phyloP scores from a whole-genome alignment of 164 flowering plant genomes.

The grape (Vitis vinifera) region DNA sequence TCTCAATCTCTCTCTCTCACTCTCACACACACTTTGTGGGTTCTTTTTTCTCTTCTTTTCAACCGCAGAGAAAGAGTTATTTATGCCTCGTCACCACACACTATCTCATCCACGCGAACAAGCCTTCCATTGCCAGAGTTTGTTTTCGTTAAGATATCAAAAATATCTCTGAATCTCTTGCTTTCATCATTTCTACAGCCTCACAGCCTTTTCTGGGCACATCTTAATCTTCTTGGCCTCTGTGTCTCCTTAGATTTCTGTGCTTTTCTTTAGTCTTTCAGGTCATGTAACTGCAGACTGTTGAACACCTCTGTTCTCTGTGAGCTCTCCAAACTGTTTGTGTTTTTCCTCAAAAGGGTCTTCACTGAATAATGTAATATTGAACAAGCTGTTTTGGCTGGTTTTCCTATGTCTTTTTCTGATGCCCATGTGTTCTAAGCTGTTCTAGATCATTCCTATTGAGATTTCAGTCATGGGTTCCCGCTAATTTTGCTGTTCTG shows the following conservation, averaged over 20 bases:
- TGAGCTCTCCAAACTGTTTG: not conserved
- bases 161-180: conserved; percentile 15
- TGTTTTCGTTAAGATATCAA: conserved; percentile 5
- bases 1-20: not conserved
- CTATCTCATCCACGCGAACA: conserved; percentile 33
- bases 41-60: not conserved
- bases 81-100: conserved; percentile 40
- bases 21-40: no score
- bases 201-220: conserved; percentile 10
- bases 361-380: conserved; percentile 36
- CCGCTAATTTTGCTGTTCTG: conserved; percentile 38
- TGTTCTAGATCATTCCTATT: conserved; percentile 16
- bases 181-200: not conserved
- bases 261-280: conserved; percentile 8
- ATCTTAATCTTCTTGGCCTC: conserved; percentile 10
- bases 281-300: conserved; percentile 30
- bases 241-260: not conserved
- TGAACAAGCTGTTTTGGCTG: not conserved
- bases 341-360: conserved; percentile 17
- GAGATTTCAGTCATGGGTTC: conserved; percentile 34
- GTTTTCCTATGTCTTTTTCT: conserved; percentile 11
- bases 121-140: conserved; percentile 18
- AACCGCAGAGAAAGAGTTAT: conserved; percentile 13
- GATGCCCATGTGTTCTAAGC: conserved; percentile 35
- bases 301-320: not conserved